Conservation (phyloP, 176 grass and related monocot species). For the Aechmea fasciata region DNA sequence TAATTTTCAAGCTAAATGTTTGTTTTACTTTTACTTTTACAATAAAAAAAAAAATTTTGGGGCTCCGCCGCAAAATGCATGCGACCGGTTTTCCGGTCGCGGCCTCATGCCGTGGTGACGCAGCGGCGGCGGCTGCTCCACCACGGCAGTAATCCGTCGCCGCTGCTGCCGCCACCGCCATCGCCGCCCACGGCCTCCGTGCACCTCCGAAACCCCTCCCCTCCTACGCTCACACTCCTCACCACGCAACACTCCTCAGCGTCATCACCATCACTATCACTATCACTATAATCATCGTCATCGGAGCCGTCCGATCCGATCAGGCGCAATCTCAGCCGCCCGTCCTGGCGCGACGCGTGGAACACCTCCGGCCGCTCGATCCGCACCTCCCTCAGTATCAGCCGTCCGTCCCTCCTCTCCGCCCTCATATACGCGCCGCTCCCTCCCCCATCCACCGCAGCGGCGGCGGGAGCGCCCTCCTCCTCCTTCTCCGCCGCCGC, state of each 20-base stretch:
- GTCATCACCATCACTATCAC: neutral
- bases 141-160: neutral
- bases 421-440: conserved; percentile 37
- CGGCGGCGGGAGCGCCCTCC: conserved; percentile 25
- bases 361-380: conserved; percentile 33
- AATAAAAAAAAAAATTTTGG: too few relatives aligned
- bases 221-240: neutral
- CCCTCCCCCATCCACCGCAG: conserved; percentile 29
- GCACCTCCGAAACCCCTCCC: conserved; percentile 17
- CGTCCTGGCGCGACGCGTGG: conserved; percentile 38
- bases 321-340: conserved; percentile 44
- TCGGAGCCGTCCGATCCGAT: neutral
- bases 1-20: too few relatives aligned
- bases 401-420: conserved; percentile 51
- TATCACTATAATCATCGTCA: conserved; percentile 3
- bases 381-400: conserved; percentile 54
- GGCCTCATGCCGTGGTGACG: conserved; percentile 15
- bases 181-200: conserved; percentile 9
- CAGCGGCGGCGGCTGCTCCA: conserved; percentile 22
- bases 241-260: neutral
- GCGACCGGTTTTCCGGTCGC: too few relatives aligned
- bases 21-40: too few relatives aligned
- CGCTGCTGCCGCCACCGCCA: neutral
- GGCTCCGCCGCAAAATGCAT: too few relatives aligned
- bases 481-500: neutral